Percentiles rank a stretch among this genome's conserved stretches.
Conservation (phyloP, 2,329 filamentous ascomycete species). For the Cadophora gregata region DNA sequence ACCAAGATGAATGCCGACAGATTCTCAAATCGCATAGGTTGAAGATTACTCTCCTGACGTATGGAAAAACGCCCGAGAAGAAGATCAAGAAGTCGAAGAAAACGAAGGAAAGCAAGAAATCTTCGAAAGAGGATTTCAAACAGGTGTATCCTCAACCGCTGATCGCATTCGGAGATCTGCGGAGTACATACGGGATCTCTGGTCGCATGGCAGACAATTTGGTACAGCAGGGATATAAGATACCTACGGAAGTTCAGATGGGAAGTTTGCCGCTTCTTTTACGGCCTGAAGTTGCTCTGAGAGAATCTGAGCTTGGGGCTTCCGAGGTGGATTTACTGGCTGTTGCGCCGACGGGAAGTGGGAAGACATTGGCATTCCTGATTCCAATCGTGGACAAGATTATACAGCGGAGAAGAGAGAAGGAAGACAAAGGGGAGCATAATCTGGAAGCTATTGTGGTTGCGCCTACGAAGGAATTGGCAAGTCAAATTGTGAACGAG, state of each 20-base stretch:
- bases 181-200: constrained; percentile 74
- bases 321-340: constrained; percentile 75
- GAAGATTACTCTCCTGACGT: constrained; percentile 79
- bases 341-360: constrained; percentile 92
- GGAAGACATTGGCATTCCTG: constrained; percentile 93
- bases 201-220: constrained; percentile 79
- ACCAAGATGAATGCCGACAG: constrained; percentile 74
- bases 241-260: constrained; percentile 94
- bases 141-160: constrained; percentile 81
- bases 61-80: constrained; percentile 48
- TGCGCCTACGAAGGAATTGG: constrained; percentile 80
- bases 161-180: constrained; percentile 75
- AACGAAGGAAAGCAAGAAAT: constrained; percentile 61
- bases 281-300: constrained; percentile 56
- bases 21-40: constrained; percentile 81
- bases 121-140: constrained; percentile 57
- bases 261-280: constrained; percentile 82
- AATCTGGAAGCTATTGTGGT: constrained; percentile 72
- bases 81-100: constrained; percentile 56
- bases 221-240: constrained; percentile 78
- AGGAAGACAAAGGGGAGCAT: constrained; percentile 51
- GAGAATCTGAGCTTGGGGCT: constrained; percentile 44
- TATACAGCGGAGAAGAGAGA: constrained; percentile 56
- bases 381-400: constrained; percentile 85
- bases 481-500: constrained; percentile 82